These are phyloP conservation scores for Neurospora sp. DNA, from an alignment of 495 filamentous ascomycete species.

Conservation along the genomic window DNA sequence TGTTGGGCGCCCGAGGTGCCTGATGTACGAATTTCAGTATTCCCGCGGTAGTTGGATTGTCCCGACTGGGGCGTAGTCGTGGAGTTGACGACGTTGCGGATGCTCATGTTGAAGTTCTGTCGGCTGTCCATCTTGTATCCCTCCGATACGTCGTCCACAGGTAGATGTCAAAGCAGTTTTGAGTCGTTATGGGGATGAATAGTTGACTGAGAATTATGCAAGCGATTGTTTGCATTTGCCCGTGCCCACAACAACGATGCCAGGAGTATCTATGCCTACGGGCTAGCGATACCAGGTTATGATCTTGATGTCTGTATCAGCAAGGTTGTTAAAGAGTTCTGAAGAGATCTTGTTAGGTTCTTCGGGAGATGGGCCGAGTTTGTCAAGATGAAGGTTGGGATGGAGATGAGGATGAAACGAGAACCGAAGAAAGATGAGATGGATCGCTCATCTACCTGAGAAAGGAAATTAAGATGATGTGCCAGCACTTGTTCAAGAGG, in stretches of 20 bases:
- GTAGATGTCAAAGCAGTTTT: neutral
- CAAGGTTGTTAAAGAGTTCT: neutral
- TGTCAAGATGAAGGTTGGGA: neutral
- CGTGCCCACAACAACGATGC: neutral
- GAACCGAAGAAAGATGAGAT: neutral
- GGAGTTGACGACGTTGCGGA: neutral
- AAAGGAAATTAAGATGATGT: neutral
- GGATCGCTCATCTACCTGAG: neutral
- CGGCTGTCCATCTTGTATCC: neutral
- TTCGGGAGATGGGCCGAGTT: neutral
- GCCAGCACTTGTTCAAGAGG: neutral
- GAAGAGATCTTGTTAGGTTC: neutral
- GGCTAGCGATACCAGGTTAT: neutral
- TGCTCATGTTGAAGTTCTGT: neutral
- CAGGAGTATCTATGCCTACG: neutral
- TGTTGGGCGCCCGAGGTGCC: neutral
- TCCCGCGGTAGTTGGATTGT: neutral
- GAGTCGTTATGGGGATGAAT: neutral
- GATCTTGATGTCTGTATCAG: neutral
- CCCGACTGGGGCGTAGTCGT: neutral
- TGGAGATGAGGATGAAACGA: neutral
- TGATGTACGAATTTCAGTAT: neutral
- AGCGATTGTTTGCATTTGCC: neutral
- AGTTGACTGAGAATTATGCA: neutral
- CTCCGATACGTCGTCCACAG: neutral